Evolutionary conservation across 1,139 yeast species (phyloP).

Genomic region (Blastobotrys serpentis): DNA sequence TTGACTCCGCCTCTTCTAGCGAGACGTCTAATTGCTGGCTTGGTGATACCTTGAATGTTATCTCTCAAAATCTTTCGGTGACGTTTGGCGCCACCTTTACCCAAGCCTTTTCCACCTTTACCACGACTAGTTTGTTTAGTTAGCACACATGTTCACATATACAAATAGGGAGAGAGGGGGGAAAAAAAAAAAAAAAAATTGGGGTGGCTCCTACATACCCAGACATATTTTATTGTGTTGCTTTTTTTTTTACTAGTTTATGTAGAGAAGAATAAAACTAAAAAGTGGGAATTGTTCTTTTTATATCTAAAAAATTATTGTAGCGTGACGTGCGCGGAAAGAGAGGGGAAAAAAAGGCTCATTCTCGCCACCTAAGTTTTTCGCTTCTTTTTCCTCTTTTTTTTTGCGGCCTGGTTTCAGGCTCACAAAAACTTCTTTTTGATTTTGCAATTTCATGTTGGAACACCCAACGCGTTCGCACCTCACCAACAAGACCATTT

Average conservation of each 20-base stretch:
- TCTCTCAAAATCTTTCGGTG: constrained; percentile 99
- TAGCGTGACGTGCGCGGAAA: constrained; percentile 13
- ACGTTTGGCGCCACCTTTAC: constrained; percentile 99
- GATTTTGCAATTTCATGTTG: constrained; percentile 1
- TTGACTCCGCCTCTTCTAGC: constrained; percentile 99
- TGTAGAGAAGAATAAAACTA: constrained; percentile 9
- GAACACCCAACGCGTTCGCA: constrained; percentile 5
- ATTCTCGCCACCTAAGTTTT: neutral
- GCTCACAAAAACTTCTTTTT: neutral
- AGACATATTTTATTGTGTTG: constrained; percentile 62
- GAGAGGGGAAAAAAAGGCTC: too few relatives aligned
- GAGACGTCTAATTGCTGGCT: constrained; percentile 99
- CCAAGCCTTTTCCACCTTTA: constrained; percentile 99
- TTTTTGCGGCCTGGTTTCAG: neutral
- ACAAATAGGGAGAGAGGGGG: too few relatives aligned
- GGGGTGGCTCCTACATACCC: constrained; percentile 43
- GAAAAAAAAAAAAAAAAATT: constrained; percentile 8
- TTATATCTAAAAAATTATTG: constrained; percentile 13
- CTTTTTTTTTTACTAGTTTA: constrained; percentile 5
- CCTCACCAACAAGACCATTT: neutral
- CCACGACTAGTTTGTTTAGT: constrained; percentile 58
- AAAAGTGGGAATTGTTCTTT: constrained; percentile 13
- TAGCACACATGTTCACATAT: neutral
- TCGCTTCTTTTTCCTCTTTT: neutral
- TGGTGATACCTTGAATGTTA: constrained; percentile 99